These are phyloP conservation scores for Cutaneotrichosporon arboriforme DNA, from an alignment of 1,284 basidiomycete genomes.

Conservation along the genomic window DNA sequence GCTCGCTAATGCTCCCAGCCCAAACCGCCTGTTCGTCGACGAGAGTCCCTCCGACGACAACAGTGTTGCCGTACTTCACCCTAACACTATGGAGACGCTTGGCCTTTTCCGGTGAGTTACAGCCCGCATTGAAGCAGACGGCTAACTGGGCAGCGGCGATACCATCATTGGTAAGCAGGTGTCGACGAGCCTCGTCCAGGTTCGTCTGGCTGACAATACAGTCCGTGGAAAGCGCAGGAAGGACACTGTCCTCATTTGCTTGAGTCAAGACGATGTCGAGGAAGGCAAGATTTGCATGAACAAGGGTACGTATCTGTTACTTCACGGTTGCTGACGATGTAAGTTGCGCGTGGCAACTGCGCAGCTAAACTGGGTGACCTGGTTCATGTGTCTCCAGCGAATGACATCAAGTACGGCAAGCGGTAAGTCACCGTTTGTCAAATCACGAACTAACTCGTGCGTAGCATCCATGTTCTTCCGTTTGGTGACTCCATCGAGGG, in stretches of 20 bases:
- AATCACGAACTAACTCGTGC: background rate
- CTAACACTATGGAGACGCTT: constrained; percentile 92
- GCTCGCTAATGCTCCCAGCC: constrained; percentile 53
- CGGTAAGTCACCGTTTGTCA: constrained; percentile 48
- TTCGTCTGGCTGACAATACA: constrained; percentile 32
- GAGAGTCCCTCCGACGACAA: constrained; percentile 84
- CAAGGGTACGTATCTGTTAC: constrained; percentile 57
- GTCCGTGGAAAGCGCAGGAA: constrained; percentile 84
- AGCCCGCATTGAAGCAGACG: background rate
- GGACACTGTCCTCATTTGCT: constrained; percentile 91
- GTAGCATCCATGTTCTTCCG: constrained; percentile 79
- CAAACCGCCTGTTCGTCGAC: constrained; percentile 90
- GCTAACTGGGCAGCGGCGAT: constrained; percentile 29
- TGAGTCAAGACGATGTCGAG: constrained; percentile 92
- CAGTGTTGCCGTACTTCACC: constrained; percentile 86
- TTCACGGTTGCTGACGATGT: background rate
- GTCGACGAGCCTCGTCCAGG: background rate
- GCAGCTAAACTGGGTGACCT: constrained; percentile 97
- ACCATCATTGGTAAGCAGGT: constrained; percentile 41
- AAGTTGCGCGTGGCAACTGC: constrained; percentile 94
- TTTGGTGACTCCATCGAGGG: constrained; percentile 98
- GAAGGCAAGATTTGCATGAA: constrained; percentile 98
- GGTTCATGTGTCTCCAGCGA: constrained; percentile 89
- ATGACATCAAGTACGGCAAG: constrained; percentile 99
- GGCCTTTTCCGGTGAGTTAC: constrained; percentile 76